These are phyloP conservation scores for Atkinsonella hypoxylon DNA, from an alignment of 2,329 filamentous ascomycete species.

Conservation along the genomic window DNA sequence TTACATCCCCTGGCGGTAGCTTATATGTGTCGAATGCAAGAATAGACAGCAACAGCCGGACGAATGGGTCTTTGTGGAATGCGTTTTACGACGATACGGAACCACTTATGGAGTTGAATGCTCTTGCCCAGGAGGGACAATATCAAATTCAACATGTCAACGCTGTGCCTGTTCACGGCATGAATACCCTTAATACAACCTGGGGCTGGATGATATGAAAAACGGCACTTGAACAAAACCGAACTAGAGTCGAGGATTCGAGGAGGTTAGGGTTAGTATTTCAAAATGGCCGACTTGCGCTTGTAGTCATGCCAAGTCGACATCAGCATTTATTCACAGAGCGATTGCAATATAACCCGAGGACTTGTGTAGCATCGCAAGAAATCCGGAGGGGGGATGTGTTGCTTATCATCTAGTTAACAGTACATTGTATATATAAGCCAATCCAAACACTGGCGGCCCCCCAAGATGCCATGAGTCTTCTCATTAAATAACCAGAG, in stretches of 20 bases:
- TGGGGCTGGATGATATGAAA: conserved; percentile 11
- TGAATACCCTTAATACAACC: conserved; percentile 10
- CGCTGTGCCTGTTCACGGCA: conserved; percentile 5
- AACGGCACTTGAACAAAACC: neutral
- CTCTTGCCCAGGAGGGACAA: neutral
- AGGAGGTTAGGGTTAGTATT: neutral
- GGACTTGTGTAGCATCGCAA: neutral
- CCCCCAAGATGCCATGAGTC: conserved; percentile 26
- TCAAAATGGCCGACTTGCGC: too few species aligned
- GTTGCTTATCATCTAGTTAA: conserved; percentile 38
- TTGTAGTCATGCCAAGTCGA: too few species aligned
- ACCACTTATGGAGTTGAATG: neutral
- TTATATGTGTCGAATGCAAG: neutral
- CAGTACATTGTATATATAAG: conserved; percentile 17
- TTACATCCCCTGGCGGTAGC: neutral
- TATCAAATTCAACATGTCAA: neutral
- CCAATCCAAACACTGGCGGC: conserved; percentile 26
- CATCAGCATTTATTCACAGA: too few species aligned
- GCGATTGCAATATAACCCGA: too few species aligned
- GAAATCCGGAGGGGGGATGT: conserved; percentile 40
- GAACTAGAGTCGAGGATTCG: neutral
- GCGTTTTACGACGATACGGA: neutral
- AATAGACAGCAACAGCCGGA: neutral
- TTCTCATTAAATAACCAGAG: conserved; percentile 33
- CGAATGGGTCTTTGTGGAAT: neutral